Base-by-base conservation (phyloP, 805 yeast species). In the Candida ascalaphidarum region DNA sequence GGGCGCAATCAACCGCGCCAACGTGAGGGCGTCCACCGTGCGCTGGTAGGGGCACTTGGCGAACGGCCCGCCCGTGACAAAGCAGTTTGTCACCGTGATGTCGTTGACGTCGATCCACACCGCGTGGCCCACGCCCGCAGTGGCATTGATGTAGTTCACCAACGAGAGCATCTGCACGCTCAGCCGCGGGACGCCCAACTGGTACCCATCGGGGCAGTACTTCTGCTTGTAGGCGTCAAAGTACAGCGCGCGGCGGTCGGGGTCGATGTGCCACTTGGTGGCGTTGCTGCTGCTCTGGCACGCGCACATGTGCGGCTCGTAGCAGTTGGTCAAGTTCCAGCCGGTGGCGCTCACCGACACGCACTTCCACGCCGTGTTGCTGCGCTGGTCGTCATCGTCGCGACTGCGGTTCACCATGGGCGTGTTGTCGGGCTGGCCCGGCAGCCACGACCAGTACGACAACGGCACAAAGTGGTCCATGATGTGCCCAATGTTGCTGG, bases 81-180 rank as follows among this genome's bases (percentile, higher is more conserved):
- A 89, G 46, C 97, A 88, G 30, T 74, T 70, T 3, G 67, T 55
- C 13, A 77, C 74, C 1, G 83, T 70, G 14, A 89, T 65, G 11
- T 88, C 83, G 47, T 89, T 88, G 37, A 85, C 41, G 52, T 84
- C 85, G 3, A 85, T 71, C 96, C 96, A 88, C 0, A 74, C 58
- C 0, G 71, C 70, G 10, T 40, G 51, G 11, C 35, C 39, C 2
- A 43, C 35, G 11, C 53, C 48, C 3, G 41, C 34, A n/a, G n/a
- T n/a, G 0, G 30, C 33, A 11, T 40, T 41, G 17, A 66, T 51
- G 22, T 52, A 48, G 23, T 54, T 42, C 30, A 46, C 32, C 5
- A 55, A 36, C 13, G 58, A 41, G 14, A 46, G 36, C 40, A 55
- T 53, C 31, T 66, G 60, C 20, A 50, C 35, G 30, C 48, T 47